phyloP scores from a whole-genome alignment of 1,284 basidiomycete genomes.

The Moesziomyces sp. region DNA sequence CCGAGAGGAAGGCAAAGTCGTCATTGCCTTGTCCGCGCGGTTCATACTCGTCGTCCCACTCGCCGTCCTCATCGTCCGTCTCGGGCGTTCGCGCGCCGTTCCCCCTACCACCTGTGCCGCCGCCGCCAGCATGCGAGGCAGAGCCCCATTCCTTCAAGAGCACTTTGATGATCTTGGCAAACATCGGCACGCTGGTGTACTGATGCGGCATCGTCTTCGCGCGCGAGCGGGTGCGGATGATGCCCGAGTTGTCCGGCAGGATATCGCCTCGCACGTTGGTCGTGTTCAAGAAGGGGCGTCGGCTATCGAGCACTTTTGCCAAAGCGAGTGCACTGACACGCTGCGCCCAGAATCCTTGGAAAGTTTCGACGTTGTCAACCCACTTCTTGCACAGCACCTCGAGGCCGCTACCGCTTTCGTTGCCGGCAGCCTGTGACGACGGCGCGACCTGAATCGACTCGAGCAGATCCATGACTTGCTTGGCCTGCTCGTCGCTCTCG shows the following conservation, averaged over 20 bases:
- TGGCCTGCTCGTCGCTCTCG: constrained; percentile 74
- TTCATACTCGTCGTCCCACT: constrained; percentile 60
- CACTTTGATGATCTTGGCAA: constrained; percentile 88
- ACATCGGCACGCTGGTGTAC: constrained; percentile 86
- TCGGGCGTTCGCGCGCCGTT: constrained; percentile 45
- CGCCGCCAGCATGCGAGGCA: constrained; percentile 61
- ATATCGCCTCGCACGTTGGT: constrained; percentile 91
- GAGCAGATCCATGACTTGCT: constrained; percentile 66
- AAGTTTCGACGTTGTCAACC: constrained; percentile 92
- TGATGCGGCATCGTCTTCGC: constrained; percentile 77
- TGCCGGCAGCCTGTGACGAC: background rate
- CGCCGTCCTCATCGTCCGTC: constrained; percentile 56
- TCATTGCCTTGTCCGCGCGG: constrained; percentile 69
- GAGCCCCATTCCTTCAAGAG: constrained; percentile 81
- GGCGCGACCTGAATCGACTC: constrained; percentile 67
- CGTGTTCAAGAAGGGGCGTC: constrained; percentile 75
- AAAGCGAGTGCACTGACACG: constrained; percentile 77
- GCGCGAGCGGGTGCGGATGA: constrained; percentile 93
- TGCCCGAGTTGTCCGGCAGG: constrained; percentile 69
- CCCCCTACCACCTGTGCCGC: constrained; percentile 10
- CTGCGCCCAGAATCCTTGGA: constrained; percentile 86
- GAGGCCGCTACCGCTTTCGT: constrained; percentile 73
- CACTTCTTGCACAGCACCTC: constrained; percentile 86
- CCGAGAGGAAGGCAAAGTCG: constrained; percentile 69
- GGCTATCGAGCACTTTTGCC: constrained; percentile 78